Evolutionary conservation across 2,329 filamentous ascomycete species (phyloP), one percentile per base, ranked within the genome.

Genomic region (Xylariomycetidae sp.): DNA sequence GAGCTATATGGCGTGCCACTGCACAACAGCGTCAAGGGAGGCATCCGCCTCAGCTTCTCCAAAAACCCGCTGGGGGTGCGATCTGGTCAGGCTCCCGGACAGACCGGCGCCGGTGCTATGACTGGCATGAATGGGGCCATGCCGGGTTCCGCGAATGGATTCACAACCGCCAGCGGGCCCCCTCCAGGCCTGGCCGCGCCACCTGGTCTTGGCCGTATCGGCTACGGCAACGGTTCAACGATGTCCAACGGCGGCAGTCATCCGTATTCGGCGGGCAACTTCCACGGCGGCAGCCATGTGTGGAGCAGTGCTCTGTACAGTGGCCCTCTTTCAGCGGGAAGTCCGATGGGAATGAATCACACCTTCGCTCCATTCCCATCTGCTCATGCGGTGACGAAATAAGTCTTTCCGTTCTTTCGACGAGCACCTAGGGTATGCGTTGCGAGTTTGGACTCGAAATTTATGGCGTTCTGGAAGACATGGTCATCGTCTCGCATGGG

Each of bases 11-110:
- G 92, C 0, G 78, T 83, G 31, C 79, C 76, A 30, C 72, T 96
- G 19, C 87, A 89, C 56, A 95, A 95, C 61, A 95, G 88, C 52
- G 76, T 87, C 53, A 95, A 95, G 57, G 90, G 90, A 6, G 92
- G 92, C 20, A 95, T 98, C 50, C 82, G 92, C 16, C 70, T 98
- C 35, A 95, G 88, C 60, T 98, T 95, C 60, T 95, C 90, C 19
- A 96, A 96, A 67, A 96, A 96, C 50, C 92, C 92, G 0, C 72
- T 96, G 2, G 92, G 92, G 15, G 90, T 96, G 18, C 82, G 92
- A 28, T 87, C 85, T 2, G 79, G 78, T 17, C 86, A 89, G 52
- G 69, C 64, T n/a, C 54, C 67, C 7, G 62, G 61, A 17, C 61
- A 69, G 36, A 52, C 56, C 17, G 54, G 54, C 5, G 48, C 57